These are phyloP conservation scores for Avena sativa DNA, from an alignment of 176 grass and related monocot genomes.

Conservation along the genomic window DNA sequence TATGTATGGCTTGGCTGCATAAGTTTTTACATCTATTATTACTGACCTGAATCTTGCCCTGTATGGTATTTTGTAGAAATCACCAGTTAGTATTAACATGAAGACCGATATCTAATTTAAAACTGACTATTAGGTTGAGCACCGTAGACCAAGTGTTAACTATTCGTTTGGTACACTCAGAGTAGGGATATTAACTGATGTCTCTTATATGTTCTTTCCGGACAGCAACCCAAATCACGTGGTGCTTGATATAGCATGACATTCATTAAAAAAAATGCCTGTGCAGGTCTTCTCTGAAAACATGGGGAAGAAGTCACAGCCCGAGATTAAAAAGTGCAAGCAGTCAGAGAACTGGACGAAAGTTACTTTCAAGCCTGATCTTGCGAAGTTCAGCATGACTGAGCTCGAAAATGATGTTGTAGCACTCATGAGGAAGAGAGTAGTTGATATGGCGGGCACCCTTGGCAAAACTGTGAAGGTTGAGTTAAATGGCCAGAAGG, in stretches of 20 bases:
- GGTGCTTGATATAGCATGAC: background rate
- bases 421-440: slow-evolving; percentile 90
- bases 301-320: slow-evolving; percentile 78
- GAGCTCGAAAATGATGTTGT: slow-evolving; percentile 84
- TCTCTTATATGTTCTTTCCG: background rate
- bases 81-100: background rate
- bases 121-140: background rate
- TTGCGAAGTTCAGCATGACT: slow-evolving; percentile 87
- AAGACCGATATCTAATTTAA: background rate
- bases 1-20: background rate
- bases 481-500: slow-evolving; percentile 68
- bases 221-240: background rate
- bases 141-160: background rate
- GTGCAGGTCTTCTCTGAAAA: slow-evolving; percentile 82
- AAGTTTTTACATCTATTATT: background rate
- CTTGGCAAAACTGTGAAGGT: slow-evolving; percentile 87
- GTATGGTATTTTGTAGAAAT: background rate
- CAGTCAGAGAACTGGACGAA: slow-evolving; percentile 82
- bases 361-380: slow-evolving; percentile 85
- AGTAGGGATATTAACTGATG: background rate
- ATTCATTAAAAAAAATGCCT: background rate
- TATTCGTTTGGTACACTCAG: background rate
- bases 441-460: slow-evolving; percentile 84
- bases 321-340: slow-evolving; percentile 81
- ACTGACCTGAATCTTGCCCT: background rate